Conservation (phyloP, 192 early-diverging fungal genomes). For the Entomortierella chlamydospora region DNA sequence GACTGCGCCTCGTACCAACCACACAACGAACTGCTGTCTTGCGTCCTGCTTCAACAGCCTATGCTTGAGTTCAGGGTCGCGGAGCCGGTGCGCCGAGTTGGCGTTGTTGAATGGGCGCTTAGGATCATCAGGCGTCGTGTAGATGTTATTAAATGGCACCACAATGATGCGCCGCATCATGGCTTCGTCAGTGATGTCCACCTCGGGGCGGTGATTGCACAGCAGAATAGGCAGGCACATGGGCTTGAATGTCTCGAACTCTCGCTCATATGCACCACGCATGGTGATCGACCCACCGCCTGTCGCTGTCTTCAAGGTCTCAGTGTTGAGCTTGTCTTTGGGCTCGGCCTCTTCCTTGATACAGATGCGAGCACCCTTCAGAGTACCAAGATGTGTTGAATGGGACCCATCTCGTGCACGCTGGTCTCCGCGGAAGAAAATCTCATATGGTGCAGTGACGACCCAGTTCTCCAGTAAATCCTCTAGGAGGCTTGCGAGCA, state of each 20-base stretch:
- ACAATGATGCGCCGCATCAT: slow-evolving; percentile 16
- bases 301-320: slow-evolving; percentile 1
- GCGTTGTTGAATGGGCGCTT: background rate
- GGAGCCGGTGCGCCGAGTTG: background rate
- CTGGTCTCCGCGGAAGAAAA: slow-evolving; percentile 4
- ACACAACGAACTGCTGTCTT: background rate
- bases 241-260: slow-evolving; percentile 1
- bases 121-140: background rate
- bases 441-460: slow-evolving; percentile 6
- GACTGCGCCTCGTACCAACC: background rate
- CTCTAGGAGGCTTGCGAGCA: slow-evolving; percentile 1
- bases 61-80: background rate
- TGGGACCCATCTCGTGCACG: slow-evolving; percentile 2
- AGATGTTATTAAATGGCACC: slow-evolving; percentile 2
- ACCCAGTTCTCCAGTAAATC: background rate
- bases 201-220: slow-evolving; percentile 7
- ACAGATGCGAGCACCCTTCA: slow-evolving; percentile 7
- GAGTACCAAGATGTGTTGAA: slow-evolving; percentile 1
- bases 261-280: slow-evolving; percentile 4
- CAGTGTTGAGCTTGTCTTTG: slow-evolving; percentile 7
- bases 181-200: background rate
- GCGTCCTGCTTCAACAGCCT: background rate
- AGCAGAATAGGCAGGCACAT: slow-evolving; percentile 6
- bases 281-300: slow-evolving; percentile 3
- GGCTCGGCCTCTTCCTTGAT: slow-evolving; percentile 14